phyloP scores from a whole-genome alignment of 176 grass and related monocot genomes.

The Oryza officinalis region DNA sequence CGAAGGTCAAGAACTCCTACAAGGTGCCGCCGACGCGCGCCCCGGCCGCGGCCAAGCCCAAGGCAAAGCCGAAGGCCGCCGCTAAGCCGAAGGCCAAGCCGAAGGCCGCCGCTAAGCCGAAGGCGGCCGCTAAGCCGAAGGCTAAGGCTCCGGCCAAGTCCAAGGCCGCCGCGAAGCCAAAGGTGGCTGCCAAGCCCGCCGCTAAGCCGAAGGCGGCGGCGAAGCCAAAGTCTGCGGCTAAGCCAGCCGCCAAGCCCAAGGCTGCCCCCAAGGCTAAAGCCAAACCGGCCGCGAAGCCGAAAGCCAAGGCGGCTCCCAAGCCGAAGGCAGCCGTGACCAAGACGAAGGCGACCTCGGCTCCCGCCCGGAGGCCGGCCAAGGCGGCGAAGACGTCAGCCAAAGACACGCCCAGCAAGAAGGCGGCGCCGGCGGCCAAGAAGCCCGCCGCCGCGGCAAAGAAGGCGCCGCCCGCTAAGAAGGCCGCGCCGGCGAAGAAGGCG shows the following conservation, averaged over 20 bases:
- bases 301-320: slow-evolving; percentile 37
- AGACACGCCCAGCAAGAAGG: slow-evolving; percentile 45
- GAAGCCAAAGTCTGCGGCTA: neutral
- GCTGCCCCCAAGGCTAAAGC: neutral
- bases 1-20: slow-evolving; percentile 71
- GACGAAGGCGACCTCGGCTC: slow-evolving; percentile 29
- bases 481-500: slow-evolving; percentile 35
- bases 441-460: slow-evolving; percentile 3
- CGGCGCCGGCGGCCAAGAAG: slow-evolving; percentile 39
- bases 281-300: slow-evolving; percentile 13
- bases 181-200: slow-evolving; percentile 33
- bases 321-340: slow-evolving; percentile 33
- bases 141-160: slow-evolving; percentile 13
- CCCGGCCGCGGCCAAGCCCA: slow-evolving; percentile 9
- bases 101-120: neutral
- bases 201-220: slow-evolving; percentile 41
- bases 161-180: slow-evolving; percentile 16
- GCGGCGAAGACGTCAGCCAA: slow-evolving; percentile 54
- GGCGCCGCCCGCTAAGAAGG: slow-evolving; percentile 24
- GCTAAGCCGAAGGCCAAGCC: slow-evolving; percentile 20
- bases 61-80: neutral
- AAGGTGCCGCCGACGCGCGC: slow-evolving; percentile 45
- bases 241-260: neutral
- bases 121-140: neutral
- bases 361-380: slow-evolving; percentile 44